phyloP scores from a whole-genome alignment of 805 yeast genomes.

The Metschnikowia baotianmanensis region DNA sequence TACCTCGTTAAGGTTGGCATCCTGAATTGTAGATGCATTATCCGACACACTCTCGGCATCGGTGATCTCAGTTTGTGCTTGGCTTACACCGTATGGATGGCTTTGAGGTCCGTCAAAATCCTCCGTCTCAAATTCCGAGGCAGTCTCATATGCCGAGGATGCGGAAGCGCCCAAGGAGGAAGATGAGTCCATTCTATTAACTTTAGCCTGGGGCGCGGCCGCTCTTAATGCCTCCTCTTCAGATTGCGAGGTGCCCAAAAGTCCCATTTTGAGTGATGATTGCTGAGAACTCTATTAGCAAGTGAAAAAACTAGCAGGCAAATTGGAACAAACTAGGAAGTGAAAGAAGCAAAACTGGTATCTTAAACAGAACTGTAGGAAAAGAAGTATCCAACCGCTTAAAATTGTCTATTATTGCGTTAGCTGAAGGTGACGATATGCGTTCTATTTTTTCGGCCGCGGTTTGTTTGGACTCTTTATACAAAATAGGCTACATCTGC shows the following conservation, averaged over 20 bases:
- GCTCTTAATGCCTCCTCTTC: constrained; percentile 30
- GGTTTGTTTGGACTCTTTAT: constrained; percentile 1
- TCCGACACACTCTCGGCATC: constrained; percentile 12
- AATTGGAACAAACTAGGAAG: background rate
- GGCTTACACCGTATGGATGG: background rate
- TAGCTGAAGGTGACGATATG: background rate
- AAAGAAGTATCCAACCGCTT: too few relatives aligned
- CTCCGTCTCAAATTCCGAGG: constrained; percentile 21
- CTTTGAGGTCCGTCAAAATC: constrained; percentile 1
- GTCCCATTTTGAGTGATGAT: constrained; percentile 23
- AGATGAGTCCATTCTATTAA: constrained; percentile 10
- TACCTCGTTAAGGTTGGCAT: background rate
- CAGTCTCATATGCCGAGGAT: constrained; percentile 35
- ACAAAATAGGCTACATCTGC: background rate
- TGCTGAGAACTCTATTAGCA: too few relatives aligned
- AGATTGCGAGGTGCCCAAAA: constrained; percentile 33
- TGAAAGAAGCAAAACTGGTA: too few relatives aligned
- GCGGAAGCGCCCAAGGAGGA: constrained; percentile 22
- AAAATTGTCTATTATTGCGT: too few relatives aligned
- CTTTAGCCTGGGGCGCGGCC: constrained; percentile 20
- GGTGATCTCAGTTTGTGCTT: background rate
- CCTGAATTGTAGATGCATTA: constrained; percentile 14
- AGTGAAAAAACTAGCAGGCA: background rate
- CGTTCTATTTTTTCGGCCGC: constrained; percentile 2
- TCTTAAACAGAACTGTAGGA: too few relatives aligned